Evolutionary conservation across 2,329 filamentous ascomycete genomes (phyloP).

Genomic region (Fusarium longipes): DNA sequence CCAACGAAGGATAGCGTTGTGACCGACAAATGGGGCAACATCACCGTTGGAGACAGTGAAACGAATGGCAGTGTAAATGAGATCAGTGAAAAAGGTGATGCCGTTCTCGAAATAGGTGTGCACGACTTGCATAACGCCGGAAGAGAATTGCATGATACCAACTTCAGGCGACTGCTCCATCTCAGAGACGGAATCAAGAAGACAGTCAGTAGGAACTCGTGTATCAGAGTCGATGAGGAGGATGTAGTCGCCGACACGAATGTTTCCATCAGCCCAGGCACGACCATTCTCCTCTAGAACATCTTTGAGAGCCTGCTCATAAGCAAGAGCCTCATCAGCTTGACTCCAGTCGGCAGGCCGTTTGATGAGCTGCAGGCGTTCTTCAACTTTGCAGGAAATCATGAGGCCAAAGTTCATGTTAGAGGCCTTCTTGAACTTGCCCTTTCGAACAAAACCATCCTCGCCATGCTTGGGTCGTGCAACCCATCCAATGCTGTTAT

Average conservation of each 20-base stretch:
- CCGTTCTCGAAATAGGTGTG: constrained; percentile 78
- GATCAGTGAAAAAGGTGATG: constrained; percentile 77
- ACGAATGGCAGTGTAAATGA: constrained; percentile 80
- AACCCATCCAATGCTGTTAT: constrained; percentile 77
- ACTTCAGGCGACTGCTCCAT: constrained; percentile 85
- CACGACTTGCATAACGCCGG: constrained; percentile 82
- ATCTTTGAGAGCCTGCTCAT: constrained; percentile 72
- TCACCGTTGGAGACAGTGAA: constrained; percentile 83
- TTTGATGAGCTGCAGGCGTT: constrained; percentile 69
- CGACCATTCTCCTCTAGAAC: constrained; percentile 75
- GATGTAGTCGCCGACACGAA: constrained; percentile 87
- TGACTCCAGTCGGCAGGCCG: constrained; percentile 74
- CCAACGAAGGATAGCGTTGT: constrained; percentile 82
- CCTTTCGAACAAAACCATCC: constrained; percentile 70
- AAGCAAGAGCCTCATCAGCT: constrained; percentile 73
- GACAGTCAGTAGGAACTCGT: constrained; percentile 79
- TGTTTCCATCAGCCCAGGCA: constrained; percentile 86
- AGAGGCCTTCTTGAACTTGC: constrained; percentile 77
- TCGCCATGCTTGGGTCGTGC: constrained; percentile 73
- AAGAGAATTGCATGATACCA: constrained; percentile 81
- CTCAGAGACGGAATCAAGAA: constrained; percentile 82
- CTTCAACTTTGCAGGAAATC: constrained; percentile 76
- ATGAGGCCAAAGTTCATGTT: constrained; percentile 79
- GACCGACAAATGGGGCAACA: constrained; percentile 83
- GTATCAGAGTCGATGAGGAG: constrained; percentile 81